Conservation (phyloP, 345 rosid species). For the Kandelia obovata region DNA sequence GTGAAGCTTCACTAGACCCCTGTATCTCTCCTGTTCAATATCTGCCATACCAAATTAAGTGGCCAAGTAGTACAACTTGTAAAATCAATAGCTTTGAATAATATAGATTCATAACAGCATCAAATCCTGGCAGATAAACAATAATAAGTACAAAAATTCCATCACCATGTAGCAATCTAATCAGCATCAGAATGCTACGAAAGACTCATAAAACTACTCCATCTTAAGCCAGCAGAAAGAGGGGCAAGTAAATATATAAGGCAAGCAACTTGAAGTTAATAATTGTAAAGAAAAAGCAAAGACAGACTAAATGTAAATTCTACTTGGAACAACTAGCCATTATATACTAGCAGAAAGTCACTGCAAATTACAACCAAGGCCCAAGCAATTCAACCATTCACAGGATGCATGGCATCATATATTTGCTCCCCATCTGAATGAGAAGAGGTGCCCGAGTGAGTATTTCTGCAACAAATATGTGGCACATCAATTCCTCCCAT, state of each 20-base stretch:
- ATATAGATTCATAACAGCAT: neutral
- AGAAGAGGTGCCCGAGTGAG: constrained; percentile 5
- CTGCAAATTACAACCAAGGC: constrained; percentile 27
- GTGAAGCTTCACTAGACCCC: constrained; percentile 7
- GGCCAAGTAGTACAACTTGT: neutral
- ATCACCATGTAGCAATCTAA: constrained; percentile 1
- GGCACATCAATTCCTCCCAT: constrained; percentile 21
- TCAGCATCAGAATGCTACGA: constrained; percentile 13
- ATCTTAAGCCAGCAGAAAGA: constrained; percentile 11
- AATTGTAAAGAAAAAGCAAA: constrained; percentile 18
- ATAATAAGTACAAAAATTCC: neutral
- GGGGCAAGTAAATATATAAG: constrained; percentile 7
- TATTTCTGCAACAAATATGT: constrained; percentile 6
- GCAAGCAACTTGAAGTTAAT: constrained; percentile 14
- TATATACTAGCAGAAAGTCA: constrained; percentile 33
- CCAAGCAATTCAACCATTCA: constrained; percentile 36
- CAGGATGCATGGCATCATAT: constrained; percentile 13
- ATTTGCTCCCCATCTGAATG: neutral
- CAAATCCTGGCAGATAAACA: neutral
- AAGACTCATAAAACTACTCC: constrained; percentile 15
- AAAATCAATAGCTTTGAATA: neutral
- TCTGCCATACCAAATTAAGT: neutral
- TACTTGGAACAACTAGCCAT: constrained; percentile 27
- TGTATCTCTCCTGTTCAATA: constrained; percentile 6
- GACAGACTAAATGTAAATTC: constrained; percentile 9